A percentile compares a stretch with the other conserved stretches of the same genome.
Conservation (phyloP, 768 basidiomycete species). For the Suillus clintonianus region DNA sequence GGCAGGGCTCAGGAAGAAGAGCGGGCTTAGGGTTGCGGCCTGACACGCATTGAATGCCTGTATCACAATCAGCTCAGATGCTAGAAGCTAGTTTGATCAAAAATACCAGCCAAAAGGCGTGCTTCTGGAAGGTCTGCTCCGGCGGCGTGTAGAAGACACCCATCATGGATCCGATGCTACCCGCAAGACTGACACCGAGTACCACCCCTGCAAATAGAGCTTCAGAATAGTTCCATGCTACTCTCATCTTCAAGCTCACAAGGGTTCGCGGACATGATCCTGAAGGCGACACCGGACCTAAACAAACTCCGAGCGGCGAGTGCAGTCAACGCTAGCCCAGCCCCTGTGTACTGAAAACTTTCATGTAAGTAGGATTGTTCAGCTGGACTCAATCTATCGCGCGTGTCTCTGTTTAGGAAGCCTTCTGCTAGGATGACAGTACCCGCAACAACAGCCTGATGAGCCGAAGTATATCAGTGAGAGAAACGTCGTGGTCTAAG, state of each 20-base stretch:
- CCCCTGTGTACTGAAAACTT: conserved; percentile 83
- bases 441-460: conserved; percentile 71
- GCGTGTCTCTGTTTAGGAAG: conserved; percentile 77
- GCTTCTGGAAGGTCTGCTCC: conserved; percentile 74
- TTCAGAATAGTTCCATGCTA: neutral
- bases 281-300: conserved; percentile 63
- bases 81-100: conserved; percentile 4
- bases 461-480: neutral
- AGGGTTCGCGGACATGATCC: conserved; percentile 83
- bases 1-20: conserved; percentile 88
- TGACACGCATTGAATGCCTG: conserved; percentile 87
- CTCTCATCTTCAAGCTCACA: conserved; percentile 45
- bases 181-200: conserved; percentile 76
- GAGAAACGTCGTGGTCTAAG: neutral
- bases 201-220: conserved; percentile 59
- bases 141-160: conserved; percentile 79
- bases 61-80: conserved; percentile 6
- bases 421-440: conserved; percentile 63
- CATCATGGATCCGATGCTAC: conserved; percentile 85
- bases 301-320: conserved; percentile 80
- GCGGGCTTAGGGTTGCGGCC: conserved; percentile 80
- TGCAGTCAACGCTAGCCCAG: conserved; percentile 75
- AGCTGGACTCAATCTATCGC: conserved; percentile 58
- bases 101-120: conserved; percentile 76
- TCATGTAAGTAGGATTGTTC: conserved; percentile 76